These are phyloP conservation scores for Kentomonas sorsogonicus DNA, from an alignment of 208 protist species.

Conservation along the genomic window DNA sequence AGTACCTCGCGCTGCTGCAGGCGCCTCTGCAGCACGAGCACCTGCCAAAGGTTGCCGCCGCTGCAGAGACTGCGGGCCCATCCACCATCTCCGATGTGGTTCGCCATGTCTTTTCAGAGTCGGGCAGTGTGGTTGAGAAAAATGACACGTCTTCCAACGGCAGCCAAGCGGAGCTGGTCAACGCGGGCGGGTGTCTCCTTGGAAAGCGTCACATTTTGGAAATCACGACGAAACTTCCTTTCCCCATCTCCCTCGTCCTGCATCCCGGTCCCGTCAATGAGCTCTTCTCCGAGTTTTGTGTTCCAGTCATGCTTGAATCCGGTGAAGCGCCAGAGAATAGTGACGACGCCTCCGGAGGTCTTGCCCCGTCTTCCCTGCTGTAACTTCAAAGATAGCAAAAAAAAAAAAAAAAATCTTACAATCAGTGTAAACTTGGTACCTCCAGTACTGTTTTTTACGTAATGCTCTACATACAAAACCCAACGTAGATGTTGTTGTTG, in stretches of 20 bases:
- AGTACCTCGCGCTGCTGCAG: no score
- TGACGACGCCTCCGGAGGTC: no score
- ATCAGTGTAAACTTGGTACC: not conserved
- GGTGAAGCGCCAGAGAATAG: not conserved
- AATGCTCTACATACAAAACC: no score
- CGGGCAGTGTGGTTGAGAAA: slow-evolving; percentile 5
- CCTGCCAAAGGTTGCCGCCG: no score
- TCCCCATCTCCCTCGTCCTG: slow-evolving; percentile 75
- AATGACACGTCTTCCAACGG: slow-evolving; percentile 26
- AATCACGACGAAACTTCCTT: slow-evolving; percentile 83
- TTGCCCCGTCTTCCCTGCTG: no score
- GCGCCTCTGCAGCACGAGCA: no score
- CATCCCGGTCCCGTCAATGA: slow-evolving; percentile 73
- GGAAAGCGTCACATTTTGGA: slow-evolving; percentile 49
- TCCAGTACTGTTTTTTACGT: no score
- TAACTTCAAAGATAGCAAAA: not conserved
- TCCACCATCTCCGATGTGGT: no score
- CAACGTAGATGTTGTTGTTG: no score
- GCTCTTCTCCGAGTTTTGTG: slow-evolving; percentile 64
- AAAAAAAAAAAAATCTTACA: not conserved
- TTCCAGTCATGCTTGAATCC: slow-evolving; percentile 38
- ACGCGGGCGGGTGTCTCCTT: slow-evolving; percentile 13
- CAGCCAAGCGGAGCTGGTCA: not conserved
- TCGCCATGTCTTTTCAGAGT: no score
- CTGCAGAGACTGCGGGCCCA: no score